Conservation (phyloP, 805 yeast species). For the Yamadazyma laniorum region DNA sequence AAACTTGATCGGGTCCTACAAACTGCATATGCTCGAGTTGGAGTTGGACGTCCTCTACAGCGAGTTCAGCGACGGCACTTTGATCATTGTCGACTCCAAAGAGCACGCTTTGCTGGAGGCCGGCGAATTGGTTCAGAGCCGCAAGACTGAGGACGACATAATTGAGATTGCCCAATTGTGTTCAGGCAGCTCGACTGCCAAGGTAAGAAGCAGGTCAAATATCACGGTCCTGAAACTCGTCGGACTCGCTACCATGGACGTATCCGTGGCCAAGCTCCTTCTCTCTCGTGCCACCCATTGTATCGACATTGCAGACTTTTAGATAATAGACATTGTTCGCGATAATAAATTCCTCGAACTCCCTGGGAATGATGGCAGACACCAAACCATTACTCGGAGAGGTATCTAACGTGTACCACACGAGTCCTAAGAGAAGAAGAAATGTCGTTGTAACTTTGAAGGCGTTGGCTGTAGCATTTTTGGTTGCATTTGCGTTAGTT, state of each 20-base stretch:
- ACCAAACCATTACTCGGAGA: constrained; percentile 4
- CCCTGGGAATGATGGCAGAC: constrained; percentile 5
- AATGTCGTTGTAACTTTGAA: background rate
- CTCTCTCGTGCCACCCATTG: constrained; percentile 12
- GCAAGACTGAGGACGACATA: constrained; percentile 33
- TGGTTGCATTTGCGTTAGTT: background rate
- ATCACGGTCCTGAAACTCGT: constrained; percentile 54
- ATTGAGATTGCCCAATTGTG: constrained; percentile 47
- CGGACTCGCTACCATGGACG: constrained; percentile 65
- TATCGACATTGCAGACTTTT: constrained; percentile 3
- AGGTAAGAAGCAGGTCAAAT: constrained; percentile 12
- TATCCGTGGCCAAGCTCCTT: constrained; percentile 48
- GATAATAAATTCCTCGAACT: no score
- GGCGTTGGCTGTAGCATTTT: constrained; percentile 1
- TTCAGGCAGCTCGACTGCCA: constrained; percentile 9
- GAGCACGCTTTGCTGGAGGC: constrained; percentile 59
- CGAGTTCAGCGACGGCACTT: constrained; percentile 32
- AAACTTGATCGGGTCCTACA: constrained; percentile 64
- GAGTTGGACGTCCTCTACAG: constrained; percentile 42
- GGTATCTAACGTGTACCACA: no score
- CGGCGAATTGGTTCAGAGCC: constrained; percentile 58
- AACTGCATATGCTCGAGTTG: constrained; percentile 65
- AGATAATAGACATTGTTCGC: background rate
- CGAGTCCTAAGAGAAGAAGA: no score
- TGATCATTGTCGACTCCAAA: constrained; percentile 58